Evolutionary conservation across 2,329 filamentous ascomycete species (phyloP), one percentile per base, ranked within the genome.

Genomic region (Metarhizium guizhouense): DNA sequence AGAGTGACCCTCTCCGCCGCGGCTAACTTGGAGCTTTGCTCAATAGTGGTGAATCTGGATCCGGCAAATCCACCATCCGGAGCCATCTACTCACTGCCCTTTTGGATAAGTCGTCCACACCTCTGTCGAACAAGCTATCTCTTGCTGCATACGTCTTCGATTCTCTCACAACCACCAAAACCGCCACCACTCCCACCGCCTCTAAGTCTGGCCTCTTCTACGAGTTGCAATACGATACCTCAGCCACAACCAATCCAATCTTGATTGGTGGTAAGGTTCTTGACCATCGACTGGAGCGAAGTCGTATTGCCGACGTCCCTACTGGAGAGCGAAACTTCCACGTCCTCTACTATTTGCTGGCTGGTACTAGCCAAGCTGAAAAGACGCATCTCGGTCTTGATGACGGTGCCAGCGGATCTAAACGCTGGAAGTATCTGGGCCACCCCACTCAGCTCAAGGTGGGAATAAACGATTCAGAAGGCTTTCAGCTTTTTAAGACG

Each of bases 281-380:
- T 48, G 92, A 97, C 64, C 94, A 99, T 70, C 84, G 94, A 62
- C 76, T 99, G 51, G 94, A 99, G 72, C 80, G 94, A 56, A 96
- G 91, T 72, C 84, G 94, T 60, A 91, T 99, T 60, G 85, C 94
- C 32, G 84, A 90, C 45, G 92, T 97, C 0, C 94, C 94, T 0
- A 96, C 94, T 0, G 94, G 94, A 63, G 94, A 99, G 74, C 87
- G 94, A 48, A 97, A 94, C 70, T 97, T 96, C 69, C 94, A 99
- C 71, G 82, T 95, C 30, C 78, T 99, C 8, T 99, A 99, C 76
- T 99, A 99, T 69, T 83, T 99, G 4, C 76, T 99, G 34, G 88
- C 93, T 1, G 94, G 94, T 56, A 97, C 94, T 13, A 96, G 91
- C 64, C 79, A 84, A 3, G 90, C 90, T 3, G 94, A 99, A 70